These are phyloP conservation scores for Globisporangium camurandrum DNA, from an alignment of 352 stramenopile species.

Conservation along the genomic window DNA sequence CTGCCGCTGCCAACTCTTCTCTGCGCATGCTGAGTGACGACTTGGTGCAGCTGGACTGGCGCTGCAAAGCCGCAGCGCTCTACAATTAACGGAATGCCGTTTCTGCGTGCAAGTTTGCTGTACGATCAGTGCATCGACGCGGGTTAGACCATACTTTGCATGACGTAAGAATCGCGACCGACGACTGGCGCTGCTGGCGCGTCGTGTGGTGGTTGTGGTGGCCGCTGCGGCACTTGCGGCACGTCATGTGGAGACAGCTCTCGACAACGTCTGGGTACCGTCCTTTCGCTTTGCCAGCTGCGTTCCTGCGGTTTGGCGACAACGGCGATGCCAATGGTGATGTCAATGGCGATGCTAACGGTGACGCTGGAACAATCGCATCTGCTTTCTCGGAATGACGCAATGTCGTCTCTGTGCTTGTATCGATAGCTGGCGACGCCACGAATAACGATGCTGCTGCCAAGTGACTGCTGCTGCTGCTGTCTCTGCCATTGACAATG, in stretches of 20 bases:
- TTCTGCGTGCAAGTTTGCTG: too few relatives aligned
- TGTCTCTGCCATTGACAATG: background rate
- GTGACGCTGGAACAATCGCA: background rate
- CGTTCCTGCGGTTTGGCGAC: background rate
- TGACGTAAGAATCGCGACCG: too few relatives aligned
- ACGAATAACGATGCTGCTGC: too few relatives aligned
- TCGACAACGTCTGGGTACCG: slow-evolving; percentile 56
- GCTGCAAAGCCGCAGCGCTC: too few relatives aligned
- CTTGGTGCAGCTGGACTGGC: too few relatives aligned
- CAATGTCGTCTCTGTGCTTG: background rate
- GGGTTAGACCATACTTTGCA: too few relatives aligned
- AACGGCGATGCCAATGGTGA: too few relatives aligned
- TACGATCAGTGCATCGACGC: too few relatives aligned
- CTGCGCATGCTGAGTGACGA: too few relatives aligned
- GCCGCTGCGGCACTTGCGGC: slow-evolving; percentile 29
- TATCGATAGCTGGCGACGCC: background rate
- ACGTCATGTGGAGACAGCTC: slow-evolving; percentile 65
- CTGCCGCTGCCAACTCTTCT: too few relatives aligned
- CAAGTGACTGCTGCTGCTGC: background rate
- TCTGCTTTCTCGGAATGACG: background rate
- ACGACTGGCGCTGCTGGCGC: background rate
- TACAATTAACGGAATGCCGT: too few relatives aligned
- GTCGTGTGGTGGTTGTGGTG: slow-evolving; percentile 13
- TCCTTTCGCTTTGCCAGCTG: slow-evolving; percentile 10
- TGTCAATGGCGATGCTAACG: background rate